Percentiles rank a stretch among this genome's conserved stretches.
Conservation (phyloP, 75 land plant species). For the Cunninghamia lanceolata region DNA sequence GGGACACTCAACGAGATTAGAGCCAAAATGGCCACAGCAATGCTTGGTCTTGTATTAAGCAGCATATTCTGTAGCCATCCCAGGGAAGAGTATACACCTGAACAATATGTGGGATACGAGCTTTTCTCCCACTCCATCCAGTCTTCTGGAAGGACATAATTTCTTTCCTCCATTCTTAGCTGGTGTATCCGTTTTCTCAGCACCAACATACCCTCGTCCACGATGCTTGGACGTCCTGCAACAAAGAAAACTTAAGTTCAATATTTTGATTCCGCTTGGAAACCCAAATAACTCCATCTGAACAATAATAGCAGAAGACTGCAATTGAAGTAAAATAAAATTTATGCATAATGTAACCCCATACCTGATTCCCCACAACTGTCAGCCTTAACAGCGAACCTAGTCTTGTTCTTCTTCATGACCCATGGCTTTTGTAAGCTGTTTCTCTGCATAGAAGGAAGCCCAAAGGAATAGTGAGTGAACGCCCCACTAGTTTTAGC, state of each 20-base stretch:
- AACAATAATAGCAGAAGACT: background rate
- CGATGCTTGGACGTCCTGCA: conserved; percentile 2
- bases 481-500: background rate
- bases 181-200: conserved; percentile 38
- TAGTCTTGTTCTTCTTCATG: background rate
- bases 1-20: conserved; percentile 27
- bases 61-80: conserved; percentile 30
- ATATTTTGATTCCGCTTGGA: background rate
- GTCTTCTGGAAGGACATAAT: conserved; percentile 16
- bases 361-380: background rate
- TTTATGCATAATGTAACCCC: no score
- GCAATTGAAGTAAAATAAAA: background rate
- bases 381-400: background rate
- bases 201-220: conserved; percentile 34
- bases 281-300: no score
- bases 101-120: conserved; percentile 16
- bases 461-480: background rate
- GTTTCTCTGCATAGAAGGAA: background rate
- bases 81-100: conserved; percentile 21
- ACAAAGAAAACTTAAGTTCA: background rate
- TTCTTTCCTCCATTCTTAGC: conserved; percentile 34
- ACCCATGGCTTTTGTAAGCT: background rate
- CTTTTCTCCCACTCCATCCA: conserved; percentile 56
- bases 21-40: conserved; percentile 21
- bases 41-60: conserved; percentile 34